Evolutionary conservation across 139 green algal genomes (phyloP), one percentile per base, ranked within the genome.

Genomic region (Coccomyxa sp.): DNA sequence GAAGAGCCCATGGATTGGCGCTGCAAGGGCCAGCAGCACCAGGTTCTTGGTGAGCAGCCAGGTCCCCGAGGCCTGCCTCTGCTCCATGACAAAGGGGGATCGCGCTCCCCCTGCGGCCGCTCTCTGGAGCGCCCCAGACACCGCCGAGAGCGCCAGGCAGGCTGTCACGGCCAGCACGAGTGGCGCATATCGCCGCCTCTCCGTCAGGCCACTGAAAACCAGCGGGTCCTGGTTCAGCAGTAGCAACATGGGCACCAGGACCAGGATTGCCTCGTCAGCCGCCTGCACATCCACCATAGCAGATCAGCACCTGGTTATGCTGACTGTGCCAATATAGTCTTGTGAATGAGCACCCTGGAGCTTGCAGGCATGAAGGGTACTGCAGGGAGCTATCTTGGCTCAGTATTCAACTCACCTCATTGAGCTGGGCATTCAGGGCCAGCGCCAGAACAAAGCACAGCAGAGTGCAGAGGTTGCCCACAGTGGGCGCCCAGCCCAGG

Each of bases 211-310:
- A 9, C 80, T 78, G 37, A 92, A 68, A 33, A 97, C 78, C 29
- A 95, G 76, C 12, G 90, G 84, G 88, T 97, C 93, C 74, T 90
- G 89, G 68, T 77, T 89, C 7, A 98, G 87, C 70, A 98, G 89
- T 71, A 98, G 86, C 82, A 98, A 90, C 40, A 95, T 72, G 5
- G 94, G 93, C 27, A 88, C 86, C 29, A 96, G 78, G 77, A 94
- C 85, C 74, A 97, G 83, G 70, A 94, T 83, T 33, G 84, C 88
- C 70, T 90, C 87, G 6, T 89, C 84, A 0, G 72, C 39, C 44
- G 87, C 88, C 54, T 81, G 85, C 83, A 84, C 58, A 70, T 58
- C 10, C 44, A 58, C 14, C 14, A 58, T n/a, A n/a, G n/a, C n/a
- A n/a, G n/a, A n/a, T n/a, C n/a, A n/a, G n/a, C n/a, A n/a, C n/a